These are phyloP conservation scores for Suillus plorans DNA, from an alignment of 768 basidiomycete species.

Conservation along the genomic window DNA sequence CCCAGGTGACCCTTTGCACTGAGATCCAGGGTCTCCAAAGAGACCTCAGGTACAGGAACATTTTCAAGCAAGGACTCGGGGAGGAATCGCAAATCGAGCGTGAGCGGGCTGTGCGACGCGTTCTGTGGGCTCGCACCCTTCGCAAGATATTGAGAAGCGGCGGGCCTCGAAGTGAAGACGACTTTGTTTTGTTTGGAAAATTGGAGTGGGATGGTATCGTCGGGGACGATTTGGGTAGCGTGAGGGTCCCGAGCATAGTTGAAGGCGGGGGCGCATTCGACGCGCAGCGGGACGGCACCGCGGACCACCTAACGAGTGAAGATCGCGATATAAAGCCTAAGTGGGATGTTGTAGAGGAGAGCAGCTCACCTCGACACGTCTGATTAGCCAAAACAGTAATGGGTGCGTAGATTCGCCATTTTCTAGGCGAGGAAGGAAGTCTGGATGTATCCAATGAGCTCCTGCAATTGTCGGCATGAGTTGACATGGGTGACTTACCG, in stretches of 20 bases:
- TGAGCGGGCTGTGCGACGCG: conserved; percentile 27
- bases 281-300: conserved; percentile 71
- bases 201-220: conserved; percentile 39
- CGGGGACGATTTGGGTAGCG: conserved; percentile 54
- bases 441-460: conserved; percentile 33
- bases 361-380: conserved; percentile 64
- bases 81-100: conserved; percentile 78
- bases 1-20: conserved; percentile 76
- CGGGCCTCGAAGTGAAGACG: conserved; percentile 49
- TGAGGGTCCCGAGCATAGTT: conserved; percentile 86
- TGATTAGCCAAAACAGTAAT: conserved; percentile 80
- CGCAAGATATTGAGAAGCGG: background rate
- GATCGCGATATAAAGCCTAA: background rate
- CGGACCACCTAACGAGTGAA: conserved; percentile 62
- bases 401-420: conserved; percentile 47
- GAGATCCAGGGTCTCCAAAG: conserved; percentile 63
- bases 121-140: conserved; percentile 22
- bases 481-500: conserved; percentile 38
- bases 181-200: conserved; percentile 52
- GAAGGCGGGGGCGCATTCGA: conserved; percentile 96
- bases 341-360: background rate
- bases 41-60: conserved; percentile 50
- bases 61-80: conserved; percentile 55
- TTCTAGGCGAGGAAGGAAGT: conserved; percentile 74
- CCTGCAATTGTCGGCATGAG: background rate